These are phyloP conservation scores for Cladosporium sp. DNA, from an alignment of 2,329 filamentous ascomycete species.

Conservation along the genomic window DNA sequence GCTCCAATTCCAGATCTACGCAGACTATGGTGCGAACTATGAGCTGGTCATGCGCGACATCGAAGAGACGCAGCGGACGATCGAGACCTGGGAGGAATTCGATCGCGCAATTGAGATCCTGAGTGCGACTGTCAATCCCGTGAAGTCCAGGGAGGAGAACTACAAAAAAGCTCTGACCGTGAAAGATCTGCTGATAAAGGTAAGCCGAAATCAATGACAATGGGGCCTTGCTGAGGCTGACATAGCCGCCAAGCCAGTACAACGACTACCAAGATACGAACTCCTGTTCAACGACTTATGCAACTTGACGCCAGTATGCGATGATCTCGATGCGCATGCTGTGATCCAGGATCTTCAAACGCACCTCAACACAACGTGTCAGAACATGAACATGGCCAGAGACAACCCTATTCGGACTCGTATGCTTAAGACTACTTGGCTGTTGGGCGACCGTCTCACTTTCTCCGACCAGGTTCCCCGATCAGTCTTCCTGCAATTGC, in stretches of 20 bases:
- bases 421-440: conserved; percentile 75
- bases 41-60: conserved; percentile 79
- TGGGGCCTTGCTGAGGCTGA: not conserved
- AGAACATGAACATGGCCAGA: conserved; percentile 79
- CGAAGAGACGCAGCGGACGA: conserved; percentile 61
- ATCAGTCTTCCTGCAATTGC: conserved; percentile 59
- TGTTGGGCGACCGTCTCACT: conserved; percentile 74
- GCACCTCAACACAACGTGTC: conserved; percentile 68
- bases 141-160: conserved; percentile 59
- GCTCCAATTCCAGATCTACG: conserved; percentile 77
- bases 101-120: conserved; percentile 83
- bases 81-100: conserved; percentile 72
- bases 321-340: conserved; percentile 78
- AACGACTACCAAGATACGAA: conserved; percentile 87
- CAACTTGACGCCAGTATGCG: conserved; percentile 75
- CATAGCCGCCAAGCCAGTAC: conserved; percentile 65
- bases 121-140: conserved; percentile 67
- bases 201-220: conserved; percentile 32
- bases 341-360: conserved; percentile 71
- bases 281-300: conserved; percentile 80
- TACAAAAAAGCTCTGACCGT: conserved; percentile 75
- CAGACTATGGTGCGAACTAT: conserved; percentile 88
- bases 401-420: conserved; percentile 67
- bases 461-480: conserved; percentile 66
- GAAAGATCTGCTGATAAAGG: conserved; percentile 86